A percentile compares a stretch with the other conserved stretches of the same genome.
phyloP scores from a whole-genome alignment of 495 filamentous ascomycete genomes.

The Pseudotulostoma volvatum region DNA sequence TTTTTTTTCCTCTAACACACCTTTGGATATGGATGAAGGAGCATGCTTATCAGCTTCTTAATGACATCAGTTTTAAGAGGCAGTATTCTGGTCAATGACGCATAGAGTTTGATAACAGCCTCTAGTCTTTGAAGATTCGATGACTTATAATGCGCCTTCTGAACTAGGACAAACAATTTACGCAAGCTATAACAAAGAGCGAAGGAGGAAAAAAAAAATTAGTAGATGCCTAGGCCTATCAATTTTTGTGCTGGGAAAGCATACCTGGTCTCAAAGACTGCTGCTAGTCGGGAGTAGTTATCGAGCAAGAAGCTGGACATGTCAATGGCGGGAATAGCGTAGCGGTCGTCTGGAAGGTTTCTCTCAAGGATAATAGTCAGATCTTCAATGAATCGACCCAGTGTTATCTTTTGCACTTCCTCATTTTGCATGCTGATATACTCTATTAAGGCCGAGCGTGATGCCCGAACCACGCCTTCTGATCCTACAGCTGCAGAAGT shows the following conservation, averaged over 20 bases:
- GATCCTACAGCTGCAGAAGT: constrained; percentile 73
- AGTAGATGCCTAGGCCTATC: not conserved
- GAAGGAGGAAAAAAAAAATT: not conserved
- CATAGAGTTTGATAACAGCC: constrained; percentile 63
- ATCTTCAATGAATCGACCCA: constrained; percentile 23
- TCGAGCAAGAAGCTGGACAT: constrained; percentile 58
- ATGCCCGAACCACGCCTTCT: constrained; percentile 60
- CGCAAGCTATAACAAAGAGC: constrained; percentile 25
- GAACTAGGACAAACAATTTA: constrained; percentile 47
- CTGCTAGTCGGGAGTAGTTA: constrained; percentile 13
- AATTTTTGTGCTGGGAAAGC: no score
- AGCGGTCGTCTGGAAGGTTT: constrained; percentile 45
- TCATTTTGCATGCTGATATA: constrained; percentile 21
- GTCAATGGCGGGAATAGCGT: constrained; percentile 59
- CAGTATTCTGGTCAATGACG: constrained; percentile 36
- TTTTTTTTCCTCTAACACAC: no score
- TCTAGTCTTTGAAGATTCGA: constrained; percentile 61
- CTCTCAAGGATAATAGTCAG: constrained; percentile 27
- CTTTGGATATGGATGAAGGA: constrained; percentile 48
- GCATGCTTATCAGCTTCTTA: constrained; percentile 39
- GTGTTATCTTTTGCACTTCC: constrained; percentile 14
- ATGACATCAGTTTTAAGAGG: constrained; percentile 27
- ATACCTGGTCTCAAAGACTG: constrained; percentile 11
- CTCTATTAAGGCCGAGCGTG: constrained; percentile 50
- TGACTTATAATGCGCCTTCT: constrained; percentile 70